Percentiles rank a stretch among this genome's conserved stretches.
Evolutionary conservation across 2,329 filamentous ascomycete species (phyloP).

Genomic region (Stemphylium beticola): DNA sequence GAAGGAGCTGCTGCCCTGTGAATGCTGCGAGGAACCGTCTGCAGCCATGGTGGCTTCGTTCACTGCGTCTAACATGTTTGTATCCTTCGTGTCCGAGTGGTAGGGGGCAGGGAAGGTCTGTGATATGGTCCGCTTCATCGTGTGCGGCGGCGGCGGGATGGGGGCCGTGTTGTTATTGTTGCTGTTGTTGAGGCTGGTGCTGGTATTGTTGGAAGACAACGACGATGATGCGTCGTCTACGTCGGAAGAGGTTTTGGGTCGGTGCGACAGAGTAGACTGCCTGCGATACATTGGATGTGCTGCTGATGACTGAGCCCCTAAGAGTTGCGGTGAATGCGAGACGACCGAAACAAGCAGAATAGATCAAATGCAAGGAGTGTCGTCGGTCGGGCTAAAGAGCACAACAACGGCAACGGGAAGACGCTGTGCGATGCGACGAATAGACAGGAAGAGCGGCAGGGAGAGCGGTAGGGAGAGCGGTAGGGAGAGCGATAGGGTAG

Average conservation of each 20-base stretch:
- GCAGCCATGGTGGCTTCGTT: constrained; percentile 32
- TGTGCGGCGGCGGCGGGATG: constrained; percentile 20
- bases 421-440: constrained; percentile 3
- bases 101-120: constrained; percentile 44
- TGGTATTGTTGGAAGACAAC: not conserved
- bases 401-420: not conserved
- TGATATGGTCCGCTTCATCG: constrained; percentile 48
- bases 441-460: not conserved
- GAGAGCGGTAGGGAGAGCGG: not conserved
- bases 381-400: constrained; percentile 1
- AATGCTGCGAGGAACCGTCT: constrained; percentile 22
- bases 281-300: constrained; percentile 45
- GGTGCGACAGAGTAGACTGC: constrained; percentile 45
- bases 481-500: not conserved
- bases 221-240: constrained; percentile 36
- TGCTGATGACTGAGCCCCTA: constrained; percentile 16
- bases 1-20: constrained; percentile 36
- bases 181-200: constrained; percentile 30
- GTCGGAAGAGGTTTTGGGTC: constrained; percentile 53
- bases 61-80: constrained; percentile 36
- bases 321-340: constrained; percentile 8
- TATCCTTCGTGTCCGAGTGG: constrained; percentile 31
- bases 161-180: constrained; percentile 30
- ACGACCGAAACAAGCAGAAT: constrained; percentile 3
- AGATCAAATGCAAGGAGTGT: not conserved